Conservation (phyloP, 768 basidiomycete species). For the Termitomyces sp. region DNA sequence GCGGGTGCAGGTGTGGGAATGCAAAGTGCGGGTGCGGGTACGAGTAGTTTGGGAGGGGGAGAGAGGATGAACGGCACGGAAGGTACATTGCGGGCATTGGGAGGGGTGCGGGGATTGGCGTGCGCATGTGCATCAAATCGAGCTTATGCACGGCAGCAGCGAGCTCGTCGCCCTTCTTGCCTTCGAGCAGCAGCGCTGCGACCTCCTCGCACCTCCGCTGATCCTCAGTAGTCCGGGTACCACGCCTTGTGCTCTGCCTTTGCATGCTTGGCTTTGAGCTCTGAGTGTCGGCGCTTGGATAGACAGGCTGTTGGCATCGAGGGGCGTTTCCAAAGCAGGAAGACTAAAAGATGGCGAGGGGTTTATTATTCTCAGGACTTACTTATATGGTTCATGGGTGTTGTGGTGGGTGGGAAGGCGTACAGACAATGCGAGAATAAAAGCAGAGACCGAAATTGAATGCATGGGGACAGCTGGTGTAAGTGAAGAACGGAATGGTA, state of each 20-base stretch:
- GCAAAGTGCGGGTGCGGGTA: too few species aligned
- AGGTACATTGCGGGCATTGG: too few species aligned
- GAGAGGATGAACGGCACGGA: constrained; percentile 58
- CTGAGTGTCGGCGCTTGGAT: constrained; percentile 31
- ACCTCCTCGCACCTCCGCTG: constrained; percentile 68
- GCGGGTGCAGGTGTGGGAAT: too few species aligned
- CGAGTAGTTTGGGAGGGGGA: constrained; percentile 50
- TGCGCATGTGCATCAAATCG: constrained; percentile 30
- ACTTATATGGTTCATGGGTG: too few species aligned
- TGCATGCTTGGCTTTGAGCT: constrained; percentile 65
- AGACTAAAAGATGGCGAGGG: constrained; percentile 7
- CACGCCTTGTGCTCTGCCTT: constrained; percentile 67
- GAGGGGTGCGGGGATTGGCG: constrained; percentile 8
- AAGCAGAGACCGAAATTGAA: too few species aligned
- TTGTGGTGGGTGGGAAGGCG: too few species aligned
- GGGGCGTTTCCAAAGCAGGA: constrained; percentile 16
- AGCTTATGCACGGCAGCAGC: constrained; percentile 54
- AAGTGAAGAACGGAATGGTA: too few species aligned
- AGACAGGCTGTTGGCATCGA: constrained; percentile 18
- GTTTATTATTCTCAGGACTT: neutral
- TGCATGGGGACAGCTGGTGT: too few species aligned
- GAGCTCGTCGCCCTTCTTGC: constrained; percentile 69
- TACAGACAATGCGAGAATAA: too few species aligned
- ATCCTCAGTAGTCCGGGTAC: constrained; percentile 70
- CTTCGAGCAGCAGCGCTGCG: constrained; percentile 59